Base-by-base conservation (phyloP, 2,329 filamentous ascomycete species). In the Fusarium nurragi region DNA sequence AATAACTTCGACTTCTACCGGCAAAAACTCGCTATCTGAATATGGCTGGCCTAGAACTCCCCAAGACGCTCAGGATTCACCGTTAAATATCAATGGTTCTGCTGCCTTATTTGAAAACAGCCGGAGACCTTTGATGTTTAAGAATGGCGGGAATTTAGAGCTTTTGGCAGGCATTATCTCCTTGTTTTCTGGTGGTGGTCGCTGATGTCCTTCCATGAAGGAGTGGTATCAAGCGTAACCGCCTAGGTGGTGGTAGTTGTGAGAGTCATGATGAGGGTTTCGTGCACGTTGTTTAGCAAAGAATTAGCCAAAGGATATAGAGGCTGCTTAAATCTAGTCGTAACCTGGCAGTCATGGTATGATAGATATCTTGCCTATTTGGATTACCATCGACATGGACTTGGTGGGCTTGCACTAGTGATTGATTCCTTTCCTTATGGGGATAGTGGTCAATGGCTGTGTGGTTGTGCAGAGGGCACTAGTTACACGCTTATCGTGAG, bases 171-270 rank as follows among this genome's bases (percentile, higher is more conserved):
- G n/a, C n/a, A n/a, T n/a, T n/a, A n/a, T n/a, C n/a, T n/a, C n/a
- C n/a, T n/a, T n/a, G n/a, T n/a, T n/a, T n/a, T n/a, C n/a, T n/a
- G n/a, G n/a, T 69, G 69, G 21, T 47, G 57, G 4, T 47, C 48
- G 16, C 46, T 63, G 16, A 69, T 56, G 5, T 58, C 55, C 36
- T 67, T 60, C 67, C 67, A 69, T 4, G 49, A 32, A 32, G 43
- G 39, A 43, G 63, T 55, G 14, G 57, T 41, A 11, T 61, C 58
- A 8, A 61, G 58, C 30, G 53, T 55, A 37, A 37, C 26, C 26
- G 56, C 34, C 39, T 57, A 19, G 3, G 58, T 61, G 4, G 56
- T 47, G 4, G 55, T 59, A 10, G 41, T 44, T 36, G 56, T 61
- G 26, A 60, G 54, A 44, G 56, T 61, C 58, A 61, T 61, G 18